A percentile compares a stretch with the other conserved stretches of the same genome.
Conservation (phyloP, 2,329 filamentous ascomycete species). For the Onygena corvina region DNA sequence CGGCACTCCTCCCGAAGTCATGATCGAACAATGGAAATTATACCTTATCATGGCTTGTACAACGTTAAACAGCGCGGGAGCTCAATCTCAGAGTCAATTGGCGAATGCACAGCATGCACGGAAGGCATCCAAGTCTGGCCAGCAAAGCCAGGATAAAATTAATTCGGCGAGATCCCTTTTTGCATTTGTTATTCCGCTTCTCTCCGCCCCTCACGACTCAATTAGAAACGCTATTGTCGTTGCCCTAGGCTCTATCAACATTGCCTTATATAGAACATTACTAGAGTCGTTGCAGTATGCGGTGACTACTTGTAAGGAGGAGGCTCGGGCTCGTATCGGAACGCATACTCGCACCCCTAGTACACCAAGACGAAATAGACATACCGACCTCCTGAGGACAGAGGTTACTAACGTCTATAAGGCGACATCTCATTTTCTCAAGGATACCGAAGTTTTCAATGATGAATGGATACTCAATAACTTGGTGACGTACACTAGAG, state of each 20-base stretch:
- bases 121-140: slow-evolving; percentile 59
- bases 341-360: slow-evolving; percentile 72
- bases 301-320: slow-evolving; percentile 74
- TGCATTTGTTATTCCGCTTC: slow-evolving; percentile 75
- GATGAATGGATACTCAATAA: slow-evolving; percentile 88
- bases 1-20: slow-evolving; percentile 54
- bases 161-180: slow-evolving; percentile 82
- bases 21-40: slow-evolving; percentile 95
- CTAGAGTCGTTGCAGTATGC: slow-evolving; percentile 82
- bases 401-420: slow-evolving; percentile 96
- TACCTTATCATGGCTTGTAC: slow-evolving; percentile 97
- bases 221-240: slow-evolving; percentile 84
- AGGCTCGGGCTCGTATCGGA: slow-evolving; percentile 66
- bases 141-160: slow-evolving; percentile 61
- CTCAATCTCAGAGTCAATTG: slow-evolving; percentile 46
- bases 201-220: slow-evolving; percentile 65
- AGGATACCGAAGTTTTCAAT: slow-evolving; percentile 62
- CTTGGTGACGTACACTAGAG: slow-evolving; percentile 77
- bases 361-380: slow-evolving; percentile 66
- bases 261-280: slow-evolving; percentile 80
- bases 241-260: slow-evolving; percentile 87
- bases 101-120: slow-evolving; percentile 61
- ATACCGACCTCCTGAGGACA: slow-evolving; percentile 75
- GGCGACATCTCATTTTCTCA: slow-evolving; percentile 78
- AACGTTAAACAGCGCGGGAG: slow-evolving; percentile 74